A percentile compares a stretch with the other conserved stretches of the same genome.
Conservation (phyloP, 164 flowering plant genomes). For the Umbilicus rupestris region DNA sequence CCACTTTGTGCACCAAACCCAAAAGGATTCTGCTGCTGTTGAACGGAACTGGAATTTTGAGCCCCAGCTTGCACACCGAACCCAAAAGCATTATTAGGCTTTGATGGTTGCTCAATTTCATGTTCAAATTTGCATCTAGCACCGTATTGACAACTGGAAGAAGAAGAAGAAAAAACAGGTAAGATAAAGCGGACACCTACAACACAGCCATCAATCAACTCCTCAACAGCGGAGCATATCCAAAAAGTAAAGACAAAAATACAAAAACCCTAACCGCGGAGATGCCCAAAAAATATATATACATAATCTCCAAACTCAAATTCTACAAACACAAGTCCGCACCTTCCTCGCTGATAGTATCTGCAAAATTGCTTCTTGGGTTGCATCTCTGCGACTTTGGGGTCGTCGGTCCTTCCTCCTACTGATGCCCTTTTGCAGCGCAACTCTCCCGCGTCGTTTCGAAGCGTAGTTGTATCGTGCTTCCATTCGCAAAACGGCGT, state of each 20-base stretch:
- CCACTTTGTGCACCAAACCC: conserved; percentile 61
- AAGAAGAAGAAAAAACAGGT: conserved; percentile 1
- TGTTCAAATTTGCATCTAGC: conserved; percentile 61
- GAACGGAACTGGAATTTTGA: conserved; percentile 20
- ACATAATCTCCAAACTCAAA: background rate
- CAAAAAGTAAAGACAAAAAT: background rate
- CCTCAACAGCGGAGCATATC: background rate
- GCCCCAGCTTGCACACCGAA: conserved; percentile 32
- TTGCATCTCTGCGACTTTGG: conserved; percentile 15
- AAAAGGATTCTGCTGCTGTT: conserved; percentile 55
- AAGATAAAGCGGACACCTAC: background rate
- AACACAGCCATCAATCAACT: background rate
- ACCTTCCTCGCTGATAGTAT: conserved; percentile 55
- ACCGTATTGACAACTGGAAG: conserved; percentile 68
- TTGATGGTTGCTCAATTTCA: conserved; percentile 34
- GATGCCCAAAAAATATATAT: background rate
- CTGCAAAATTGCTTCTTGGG: conserved; percentile 32
- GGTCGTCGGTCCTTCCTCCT: too few species aligned
- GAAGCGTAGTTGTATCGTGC: too few species aligned
- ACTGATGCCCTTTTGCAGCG: too few species aligned
- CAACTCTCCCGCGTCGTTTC: too few species aligned
- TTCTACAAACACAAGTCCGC: background rate
- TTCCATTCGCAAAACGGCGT: too few species aligned
- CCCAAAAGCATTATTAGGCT: conserved; percentile 39
- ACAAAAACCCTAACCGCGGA: background rate